Base-by-base conservation (phyloP, 2,329 filamentous ascomycete genomes). In the Fusarium graminum region DNA sequence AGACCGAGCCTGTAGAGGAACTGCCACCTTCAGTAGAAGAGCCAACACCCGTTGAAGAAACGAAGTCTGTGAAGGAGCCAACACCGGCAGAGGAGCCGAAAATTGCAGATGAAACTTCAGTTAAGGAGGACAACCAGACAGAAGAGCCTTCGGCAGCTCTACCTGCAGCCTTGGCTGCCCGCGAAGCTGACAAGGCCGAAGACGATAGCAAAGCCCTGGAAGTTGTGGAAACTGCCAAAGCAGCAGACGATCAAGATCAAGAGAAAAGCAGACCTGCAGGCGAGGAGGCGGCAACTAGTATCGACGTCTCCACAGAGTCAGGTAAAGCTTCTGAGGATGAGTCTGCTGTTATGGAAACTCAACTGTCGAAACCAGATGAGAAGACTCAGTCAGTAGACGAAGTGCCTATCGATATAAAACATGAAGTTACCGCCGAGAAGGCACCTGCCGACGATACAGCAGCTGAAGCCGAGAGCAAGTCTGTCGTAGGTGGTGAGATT, bases 191-290 rank as follows among this genome's bases (percentile, higher is more conserved):
- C 45, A 51, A 45, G 25, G 22, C 22, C 16, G 36, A 50, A 8
- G 67, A 65, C 28, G 46, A 46, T 14, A 51, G 22, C 26, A 52
- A 52, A 42, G 29, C 52, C 17, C 32, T 22, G 12, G 38, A 68
- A 26, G 25, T 14, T 17, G 26, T 19, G 11, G 46, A 56, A 32
- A 39, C 42, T 9, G 25, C 53, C 34, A 36, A 42, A 38, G 7
- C 41, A 17, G 25, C 28, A 40, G 55, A 30, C 10, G 64, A 61
- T 11, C 30, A 40, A 17, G 43, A 52, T n/a, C 38, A 26, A 16
- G 42, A 52, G 13, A 54, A 51, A 14, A 41, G 43, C 7, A 51
- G 49, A 44, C 28, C 45, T 14, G 34, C 19, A 26, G 60, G 42
- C 3, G 39, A 28, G 25, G 45, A 47, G 34, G 36, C 42, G 25